Conservation (phyloP, 2,329 filamentous ascomycete genomes). For the Cordyceps fumosorosea region DNA sequence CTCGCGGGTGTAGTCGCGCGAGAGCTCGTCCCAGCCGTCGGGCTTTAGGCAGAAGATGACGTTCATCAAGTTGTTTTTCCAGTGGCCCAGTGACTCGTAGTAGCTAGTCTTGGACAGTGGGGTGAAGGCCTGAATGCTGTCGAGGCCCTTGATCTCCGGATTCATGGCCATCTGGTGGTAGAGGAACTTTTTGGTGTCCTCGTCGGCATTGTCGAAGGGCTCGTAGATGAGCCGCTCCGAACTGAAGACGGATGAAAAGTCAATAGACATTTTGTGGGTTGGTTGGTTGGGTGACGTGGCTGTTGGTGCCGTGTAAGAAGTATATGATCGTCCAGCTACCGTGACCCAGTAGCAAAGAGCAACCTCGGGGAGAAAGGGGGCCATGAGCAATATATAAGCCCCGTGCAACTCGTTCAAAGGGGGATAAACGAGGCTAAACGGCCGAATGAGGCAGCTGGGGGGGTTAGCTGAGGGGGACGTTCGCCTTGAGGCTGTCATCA, state of each 20-base stretch:
- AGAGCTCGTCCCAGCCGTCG: slow-evolving; percentile 6
- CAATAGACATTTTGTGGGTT: background rate
- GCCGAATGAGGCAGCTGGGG: too few species aligned
- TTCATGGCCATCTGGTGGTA: slow-evolving; percentile 10
- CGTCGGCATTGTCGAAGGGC: slow-evolving; percentile 10
- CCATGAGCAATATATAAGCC: too few species aligned
- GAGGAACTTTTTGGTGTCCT: slow-evolving; percentile 8
- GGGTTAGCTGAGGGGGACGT: too few species aligned
- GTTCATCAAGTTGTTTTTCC: slow-evolving; percentile 1
- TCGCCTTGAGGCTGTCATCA: too few species aligned
- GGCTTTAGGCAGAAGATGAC: slow-evolving; percentile 12
- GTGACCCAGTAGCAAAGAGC: too few species aligned
- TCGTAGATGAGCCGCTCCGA: slow-evolving; percentile 13
- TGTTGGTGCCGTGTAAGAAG: background rate
- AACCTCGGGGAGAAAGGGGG: too few species aligned
- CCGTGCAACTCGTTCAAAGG: too few species aligned
- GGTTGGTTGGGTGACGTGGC: background rate
- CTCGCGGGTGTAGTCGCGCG: background rate
- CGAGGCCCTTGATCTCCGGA: slow-evolving; percentile 12
- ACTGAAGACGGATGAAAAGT: background rate
- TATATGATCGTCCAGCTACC: too few species aligned
- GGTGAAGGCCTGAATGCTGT: background rate
- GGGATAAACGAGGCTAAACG: too few species aligned
- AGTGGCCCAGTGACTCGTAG: background rate
- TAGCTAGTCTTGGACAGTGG: background rate